Evolutionary conservation across 1,139 yeast genomes (phyloP).

Genomic region (Nakaseomyces nivariensis): DNA sequence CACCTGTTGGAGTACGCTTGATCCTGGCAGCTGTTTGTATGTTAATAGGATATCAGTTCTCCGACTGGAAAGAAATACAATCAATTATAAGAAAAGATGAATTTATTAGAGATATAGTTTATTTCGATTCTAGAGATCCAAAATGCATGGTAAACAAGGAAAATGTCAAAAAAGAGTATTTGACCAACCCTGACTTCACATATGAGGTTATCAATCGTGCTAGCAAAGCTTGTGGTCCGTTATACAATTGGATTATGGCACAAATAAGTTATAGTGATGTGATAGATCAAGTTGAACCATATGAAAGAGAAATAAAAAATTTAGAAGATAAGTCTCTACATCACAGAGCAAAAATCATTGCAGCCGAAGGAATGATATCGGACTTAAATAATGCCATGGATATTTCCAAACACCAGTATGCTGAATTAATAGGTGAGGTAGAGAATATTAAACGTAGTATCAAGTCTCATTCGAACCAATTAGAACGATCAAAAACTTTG

Average conservation of each 20-base stretch:
- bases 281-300: constrained; percentile 63
- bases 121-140: constrained; percentile 50
- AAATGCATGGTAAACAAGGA: constrained; percentile 39
- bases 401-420: constrained; percentile 56
- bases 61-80: constrained; percentile 78
- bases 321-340: constrained; percentile 54
- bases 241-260: constrained; percentile 82
- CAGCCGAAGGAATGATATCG: constrained; percentile 69
- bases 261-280: constrained; percentile 66
- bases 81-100: constrained; percentile 74
- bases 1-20: constrained; percentile 80
- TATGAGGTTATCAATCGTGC: constrained; percentile 77
- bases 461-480: constrained; percentile 49
- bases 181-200: constrained; percentile 55
- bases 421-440: constrained; percentile 63
- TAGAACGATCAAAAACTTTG: constrained; percentile 51
- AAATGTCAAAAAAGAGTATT: constrained; percentile 35
- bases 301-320: constrained; percentile 51
- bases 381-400: constrained; percentile 69
- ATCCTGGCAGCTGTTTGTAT: constrained; percentile 85
- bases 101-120: constrained; percentile 74
- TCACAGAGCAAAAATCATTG: constrained; percentile 59
- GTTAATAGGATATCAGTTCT: constrained; percentile 61
- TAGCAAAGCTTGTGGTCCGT: constrained; percentile 92
- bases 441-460: constrained; percentile 69